Conservation (phyloP, 805 yeast species). For the Candida quercuum region DNA sequence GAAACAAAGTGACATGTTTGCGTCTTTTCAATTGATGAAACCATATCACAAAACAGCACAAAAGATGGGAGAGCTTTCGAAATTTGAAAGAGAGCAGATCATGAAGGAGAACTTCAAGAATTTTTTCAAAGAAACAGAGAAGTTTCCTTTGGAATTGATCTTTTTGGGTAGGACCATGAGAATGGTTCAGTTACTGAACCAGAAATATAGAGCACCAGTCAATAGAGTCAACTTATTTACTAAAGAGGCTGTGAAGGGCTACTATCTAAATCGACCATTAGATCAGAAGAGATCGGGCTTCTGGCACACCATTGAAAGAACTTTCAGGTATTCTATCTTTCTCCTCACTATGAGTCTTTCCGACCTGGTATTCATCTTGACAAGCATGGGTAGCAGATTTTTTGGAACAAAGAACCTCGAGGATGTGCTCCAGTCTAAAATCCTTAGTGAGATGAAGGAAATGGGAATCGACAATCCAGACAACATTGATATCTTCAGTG, state of each 20-base stretch:
- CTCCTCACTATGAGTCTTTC: conserved; percentile 15
- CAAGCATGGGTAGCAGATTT: conserved; percentile 13
- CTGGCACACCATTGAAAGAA: conserved; percentile 5
- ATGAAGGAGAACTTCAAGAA: conserved; percentile 43
- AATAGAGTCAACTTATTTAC: conserved; percentile 64
- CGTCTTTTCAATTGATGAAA: conserved; percentile 47
- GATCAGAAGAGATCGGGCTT: background rate
- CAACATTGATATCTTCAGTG: conserved; percentile 15
- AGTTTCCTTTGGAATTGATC: conserved; percentile 61
- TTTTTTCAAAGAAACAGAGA: conserved; percentile 56
- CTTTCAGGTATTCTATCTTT: conserved; percentile 19
- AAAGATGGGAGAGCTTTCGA: conserved; percentile 25
- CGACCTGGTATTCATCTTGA: conserved; percentile 16
- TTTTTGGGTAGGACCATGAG: conserved; percentile 69
- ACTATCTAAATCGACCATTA: conserved; percentile 15
- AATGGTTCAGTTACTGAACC: conserved; percentile 67
- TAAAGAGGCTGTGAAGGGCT: conserved; percentile 40
- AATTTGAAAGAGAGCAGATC: conserved; percentile 37
- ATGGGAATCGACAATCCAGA: conserved; percentile 23
- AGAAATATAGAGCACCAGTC: conserved; percentile 64
- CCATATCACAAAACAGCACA: conserved; percentile 32
- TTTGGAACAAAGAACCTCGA: conserved; percentile 21
- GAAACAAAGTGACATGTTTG: conserved; percentile 49
- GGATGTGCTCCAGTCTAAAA: conserved; percentile 18
- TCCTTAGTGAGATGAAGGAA: conserved; percentile 19